These are phyloP conservation scores for Vachellia collinsii DNA, from an alignment of 306 rosid genomes.

Conservation along the genomic window DNA sequence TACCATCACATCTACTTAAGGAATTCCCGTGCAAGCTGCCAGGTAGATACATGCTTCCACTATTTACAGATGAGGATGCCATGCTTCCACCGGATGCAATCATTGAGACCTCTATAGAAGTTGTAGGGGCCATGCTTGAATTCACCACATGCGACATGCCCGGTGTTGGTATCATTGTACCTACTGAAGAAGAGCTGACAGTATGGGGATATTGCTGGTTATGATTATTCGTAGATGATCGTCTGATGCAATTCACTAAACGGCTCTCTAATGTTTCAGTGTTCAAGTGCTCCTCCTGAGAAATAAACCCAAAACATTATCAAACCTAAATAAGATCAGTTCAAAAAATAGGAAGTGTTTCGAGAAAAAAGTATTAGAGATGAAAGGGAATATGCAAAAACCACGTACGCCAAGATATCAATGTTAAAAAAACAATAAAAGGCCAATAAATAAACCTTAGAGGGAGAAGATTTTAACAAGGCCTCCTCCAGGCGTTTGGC, in stretches of 20 bases:
- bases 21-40: constrained; percentile 62
- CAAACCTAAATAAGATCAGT: background rate
- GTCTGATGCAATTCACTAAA: constrained; percentile 50
- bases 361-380: background rate
- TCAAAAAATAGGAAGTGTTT: background rate
- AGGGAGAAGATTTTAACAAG: constrained; percentile 55
- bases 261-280: constrained; percentile 75
- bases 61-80: constrained; percentile 58
- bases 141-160: constrained; percentile 77
- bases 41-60: constrained; percentile 64
- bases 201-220: constrained; percentile 66
- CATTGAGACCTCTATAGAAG: constrained; percentile 68
- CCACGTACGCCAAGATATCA: background rate
- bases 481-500: constrained; percentile 84
- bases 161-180: constrained; percentile 96
- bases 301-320: constrained; percentile 32
- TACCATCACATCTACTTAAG: constrained; percentile 73
- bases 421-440: constrained; percentile 14
- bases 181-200: constrained; percentile 64
- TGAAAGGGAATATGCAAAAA: background rate
- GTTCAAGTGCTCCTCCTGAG: constrained; percentile 86
- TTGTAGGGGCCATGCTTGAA: constrained; percentile 49
- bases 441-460: constrained; percentile 57
- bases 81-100: constrained; percentile 56
- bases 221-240: constrained; percentile 48